These are phyloP conservation scores for Claviceps sp. DNA, from an alignment of 2,329 filamentous ascomycete species.

Conservation along the genomic window DNA sequence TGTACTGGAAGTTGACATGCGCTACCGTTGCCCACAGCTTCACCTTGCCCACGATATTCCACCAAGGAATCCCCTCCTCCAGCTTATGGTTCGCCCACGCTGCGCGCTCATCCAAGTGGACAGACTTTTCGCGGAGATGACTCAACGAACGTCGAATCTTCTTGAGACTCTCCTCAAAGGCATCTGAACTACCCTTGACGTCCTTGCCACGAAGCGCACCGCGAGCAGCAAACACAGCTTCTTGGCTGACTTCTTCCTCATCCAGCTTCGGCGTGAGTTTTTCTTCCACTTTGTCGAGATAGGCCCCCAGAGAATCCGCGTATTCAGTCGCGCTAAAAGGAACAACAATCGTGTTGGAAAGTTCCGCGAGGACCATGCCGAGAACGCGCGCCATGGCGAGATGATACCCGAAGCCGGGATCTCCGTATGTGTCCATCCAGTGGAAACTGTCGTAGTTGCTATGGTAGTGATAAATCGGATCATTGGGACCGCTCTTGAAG, in stretches of 20 bases:
- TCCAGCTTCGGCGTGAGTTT: constrained; percentile 27
- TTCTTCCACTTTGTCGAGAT: constrained; percentile 37
- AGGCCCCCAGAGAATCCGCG: constrained; percentile 38
- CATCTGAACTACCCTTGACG: constrained; percentile 21
- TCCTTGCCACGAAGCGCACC: constrained; percentile 12
- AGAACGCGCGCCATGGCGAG: constrained; percentile 52
- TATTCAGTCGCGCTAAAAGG: constrained; percentile 54
- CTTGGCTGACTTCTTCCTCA: constrained; percentile 12
- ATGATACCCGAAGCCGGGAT: constrained; percentile 55
- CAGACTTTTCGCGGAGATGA: constrained; percentile 26
- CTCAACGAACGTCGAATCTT: constrained; percentile 25
- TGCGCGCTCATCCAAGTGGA: constrained; percentile 32
- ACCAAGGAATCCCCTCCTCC: constrained; percentile 56
- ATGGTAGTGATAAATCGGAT: constrained; percentile 68
- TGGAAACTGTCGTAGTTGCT: constrained; percentile 82
- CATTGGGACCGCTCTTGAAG: constrained; percentile 31
- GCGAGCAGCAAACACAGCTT: constrained; percentile 18
- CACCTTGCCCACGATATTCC: constrained; percentile 57
- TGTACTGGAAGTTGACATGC: constrained; percentile 66
- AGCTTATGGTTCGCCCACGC: constrained; percentile 29
- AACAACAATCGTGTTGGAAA: constrained; percentile 49
- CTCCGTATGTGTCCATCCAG: constrained; percentile 78
- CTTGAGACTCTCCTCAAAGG: constrained; percentile 26
- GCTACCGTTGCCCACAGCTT: constrained; percentile 50
- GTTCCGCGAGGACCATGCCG: constrained; percentile 44